A percentile compares a stretch with the other conserved stretches of the same genome.
These are phyloP conservation scores for Globisporangium recalcitrans DNA, from an alignment of 352 stramenopile genomes.

Conservation along the genomic window DNA sequence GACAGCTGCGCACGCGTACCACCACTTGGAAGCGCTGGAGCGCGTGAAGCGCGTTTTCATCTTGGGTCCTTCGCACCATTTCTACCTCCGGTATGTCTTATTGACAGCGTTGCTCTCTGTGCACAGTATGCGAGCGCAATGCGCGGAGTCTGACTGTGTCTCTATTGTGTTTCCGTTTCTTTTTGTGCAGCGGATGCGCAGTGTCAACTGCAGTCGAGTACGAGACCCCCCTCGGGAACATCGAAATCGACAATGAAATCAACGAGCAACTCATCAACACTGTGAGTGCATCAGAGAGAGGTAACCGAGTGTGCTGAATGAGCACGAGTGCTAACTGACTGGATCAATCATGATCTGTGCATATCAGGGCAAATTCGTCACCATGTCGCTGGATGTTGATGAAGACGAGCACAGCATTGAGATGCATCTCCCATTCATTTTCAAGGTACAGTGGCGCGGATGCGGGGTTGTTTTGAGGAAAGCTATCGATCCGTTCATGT, in stretches of 20 bases:
- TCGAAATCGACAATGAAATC: constrained; percentile 89
- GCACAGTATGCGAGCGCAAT: constrained; percentile 7
- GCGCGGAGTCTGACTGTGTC: not conserved
- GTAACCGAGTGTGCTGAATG: not conserved
- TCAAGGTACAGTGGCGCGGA: constrained; percentile 52
- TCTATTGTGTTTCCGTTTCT: not conserved
- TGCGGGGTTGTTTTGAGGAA: not conserved
- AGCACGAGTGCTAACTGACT: not conserved
- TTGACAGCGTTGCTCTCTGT: not conserved
- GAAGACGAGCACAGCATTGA: constrained; percentile 96
- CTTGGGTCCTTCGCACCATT: constrained; percentile 94
- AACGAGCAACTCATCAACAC: constrained; percentile 85
- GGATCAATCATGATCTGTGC: not conserved
- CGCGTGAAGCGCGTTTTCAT: constrained; percentile 86
- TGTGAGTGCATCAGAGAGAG: constrained; percentile 18
- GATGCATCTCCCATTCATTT: constrained; percentile 96
- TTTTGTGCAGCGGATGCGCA: constrained; percentile 53
- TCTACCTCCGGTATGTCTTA: constrained; percentile 83
- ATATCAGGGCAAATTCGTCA: constrained; percentile 61
- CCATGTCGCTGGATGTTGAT: constrained; percentile 85
- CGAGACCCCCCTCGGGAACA: constrained; percentile 93
- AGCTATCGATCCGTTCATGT: not conserved
- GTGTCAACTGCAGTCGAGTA: constrained; percentile 83
- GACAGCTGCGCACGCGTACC: constrained; percentile 92
- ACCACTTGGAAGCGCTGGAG: constrained; percentile 74